Evolutionary conservation across 257 asterid species (phyloP).

Genomic region (Haberlea rhodopensis): DNA sequence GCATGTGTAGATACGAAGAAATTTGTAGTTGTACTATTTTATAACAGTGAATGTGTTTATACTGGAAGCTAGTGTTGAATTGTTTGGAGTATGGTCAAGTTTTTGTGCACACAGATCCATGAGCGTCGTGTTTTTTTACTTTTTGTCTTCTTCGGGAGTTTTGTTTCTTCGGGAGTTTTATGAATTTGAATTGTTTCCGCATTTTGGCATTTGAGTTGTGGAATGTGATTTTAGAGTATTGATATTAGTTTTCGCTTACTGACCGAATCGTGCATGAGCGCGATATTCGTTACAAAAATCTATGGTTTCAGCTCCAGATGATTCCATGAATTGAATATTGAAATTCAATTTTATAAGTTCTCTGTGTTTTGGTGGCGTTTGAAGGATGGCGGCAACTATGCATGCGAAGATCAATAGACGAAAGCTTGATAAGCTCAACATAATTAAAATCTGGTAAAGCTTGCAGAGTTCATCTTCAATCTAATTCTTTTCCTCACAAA

Average conservation of each 20-base stretch:
- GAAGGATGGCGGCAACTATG: constrained; percentile 97
- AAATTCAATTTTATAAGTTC: neutral
- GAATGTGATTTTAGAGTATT: constrained; percentile 1
- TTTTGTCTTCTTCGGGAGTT: neutral
- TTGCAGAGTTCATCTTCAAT: neutral
- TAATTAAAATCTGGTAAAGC: constrained; percentile 72
- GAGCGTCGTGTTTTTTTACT: neutral
- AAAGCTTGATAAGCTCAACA: constrained; percentile 70
- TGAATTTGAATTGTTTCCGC: constrained; percentile 4
- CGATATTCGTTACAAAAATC: neutral
- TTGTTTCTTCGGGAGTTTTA: neutral
- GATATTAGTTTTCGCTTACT: constrained; percentile 15
- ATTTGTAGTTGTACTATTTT: neutral
- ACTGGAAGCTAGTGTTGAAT: constrained; percentile 1
- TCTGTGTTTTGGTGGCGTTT: constrained; percentile 22
- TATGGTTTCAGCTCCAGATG: constrained; percentile 3
- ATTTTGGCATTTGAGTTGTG: constrained; percentile 13
- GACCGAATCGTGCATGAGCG: too few relatives aligned
- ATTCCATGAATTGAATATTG: neutral
- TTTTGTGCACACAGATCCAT: constrained; percentile 9
- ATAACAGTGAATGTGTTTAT: neutral
- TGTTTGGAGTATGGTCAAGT: constrained; percentile 1
- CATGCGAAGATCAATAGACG: constrained; percentile 71
- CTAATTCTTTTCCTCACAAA: neutral
- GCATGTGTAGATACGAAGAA: neutral